phyloP scores from a whole-genome alignment of 108 stramenopile genomes.

The Schizochytrium sp. region DNA sequence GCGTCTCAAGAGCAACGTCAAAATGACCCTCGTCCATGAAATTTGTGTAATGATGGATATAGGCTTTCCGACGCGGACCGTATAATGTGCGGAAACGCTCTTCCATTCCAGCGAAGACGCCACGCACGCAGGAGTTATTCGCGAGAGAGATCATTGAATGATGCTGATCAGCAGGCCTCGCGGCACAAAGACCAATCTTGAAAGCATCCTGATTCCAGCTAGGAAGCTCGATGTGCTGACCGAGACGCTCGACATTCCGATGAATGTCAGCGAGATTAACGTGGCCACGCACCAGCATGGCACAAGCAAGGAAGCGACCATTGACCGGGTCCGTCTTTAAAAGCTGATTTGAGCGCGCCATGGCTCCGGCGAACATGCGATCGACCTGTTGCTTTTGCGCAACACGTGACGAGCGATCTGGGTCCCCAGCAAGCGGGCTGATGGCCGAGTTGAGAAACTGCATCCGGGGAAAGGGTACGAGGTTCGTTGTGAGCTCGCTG shows the following conservation, averaged over 20 bases:
- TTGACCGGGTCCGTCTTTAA: constrained; percentile 23
- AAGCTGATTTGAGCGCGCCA: constrained; percentile 28
- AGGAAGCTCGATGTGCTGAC: constrained; percentile 30
- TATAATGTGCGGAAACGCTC: constrained; percentile 41
- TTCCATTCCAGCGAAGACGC: constrained; percentile 23
- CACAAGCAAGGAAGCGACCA: constrained; percentile 40
- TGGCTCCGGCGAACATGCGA: constrained; percentile 25
- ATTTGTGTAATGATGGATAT: constrained; percentile 52
- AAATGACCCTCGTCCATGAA: constrained; percentile 25
- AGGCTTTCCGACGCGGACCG: constrained; percentile 30
- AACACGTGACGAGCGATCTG: not conserved
- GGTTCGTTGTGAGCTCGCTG: constrained; percentile 59
- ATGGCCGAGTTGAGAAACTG: constrained; percentile 38
- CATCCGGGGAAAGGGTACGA: constrained; percentile 55
- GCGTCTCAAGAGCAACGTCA: constrained; percentile 17
- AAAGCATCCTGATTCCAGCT: constrained; percentile 56
- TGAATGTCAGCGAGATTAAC: constrained; percentile 43
- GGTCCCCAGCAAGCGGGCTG: not conserved
- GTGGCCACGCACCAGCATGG: constrained; percentile 40
- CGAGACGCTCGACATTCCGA: constrained; percentile 30
- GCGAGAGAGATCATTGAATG: constrained; percentile 32
- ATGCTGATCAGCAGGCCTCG: constrained; percentile 11
- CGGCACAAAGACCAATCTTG: constrained; percentile 51
- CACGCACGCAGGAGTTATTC: constrained; percentile 38
- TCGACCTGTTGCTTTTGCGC: not conserved